Evolutionary conservation across 306 rosid genomes (phyloP), one percentile per base, ranked within the genome.

Genomic region (Dryas alaskensis): DNA sequence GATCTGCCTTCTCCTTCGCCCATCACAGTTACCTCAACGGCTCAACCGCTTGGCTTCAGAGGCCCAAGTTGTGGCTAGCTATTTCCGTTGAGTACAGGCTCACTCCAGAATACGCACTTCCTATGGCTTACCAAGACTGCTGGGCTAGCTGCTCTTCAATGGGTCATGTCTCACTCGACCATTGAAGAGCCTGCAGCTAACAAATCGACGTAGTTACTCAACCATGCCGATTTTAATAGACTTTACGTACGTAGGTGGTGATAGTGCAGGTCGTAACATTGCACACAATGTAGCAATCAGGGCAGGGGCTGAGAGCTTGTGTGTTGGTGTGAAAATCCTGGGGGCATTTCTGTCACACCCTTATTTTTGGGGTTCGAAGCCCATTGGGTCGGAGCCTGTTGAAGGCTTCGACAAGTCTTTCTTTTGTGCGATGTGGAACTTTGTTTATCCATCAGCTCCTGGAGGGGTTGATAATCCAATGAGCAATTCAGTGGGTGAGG

Each of bases 41-140:
- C 22, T 19, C 22, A 85, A 79, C 72, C 79, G 73, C 5, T 12
- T 89, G 8, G 91, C 84, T 4, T 78, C 91, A 1, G 40, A 79
- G 19, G 73, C 84, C 60, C 69, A 79, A 4, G 88, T 79, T 70
- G 31, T 86, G 0, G 22, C 22, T 22, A 22, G 88, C 79, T 2
- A 85, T 84, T 73, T 89, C 90, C 2, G 82, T 84, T 1, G 89
- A 86, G 72, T 89, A 89, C 61, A 75, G 90, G 45, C 75, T 57
- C 16, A 87, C 90, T 2, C 92, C 85, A 0, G 90, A 83, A 49
- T 67, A 81, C 66, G 47, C 46, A 51, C 83, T 88, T 37, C 90
- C 90, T 0, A 4, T 76, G 1, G 87, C 86, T 7, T 89, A 81
- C 1, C 22, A 86, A 10, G 92, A 88, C 27, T 60, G 80, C 54